These are phyloP conservation scores for Talinum fruticosum DNA, from an alignment of 148 eudicot genomes.

Conservation along the genomic window DNA sequence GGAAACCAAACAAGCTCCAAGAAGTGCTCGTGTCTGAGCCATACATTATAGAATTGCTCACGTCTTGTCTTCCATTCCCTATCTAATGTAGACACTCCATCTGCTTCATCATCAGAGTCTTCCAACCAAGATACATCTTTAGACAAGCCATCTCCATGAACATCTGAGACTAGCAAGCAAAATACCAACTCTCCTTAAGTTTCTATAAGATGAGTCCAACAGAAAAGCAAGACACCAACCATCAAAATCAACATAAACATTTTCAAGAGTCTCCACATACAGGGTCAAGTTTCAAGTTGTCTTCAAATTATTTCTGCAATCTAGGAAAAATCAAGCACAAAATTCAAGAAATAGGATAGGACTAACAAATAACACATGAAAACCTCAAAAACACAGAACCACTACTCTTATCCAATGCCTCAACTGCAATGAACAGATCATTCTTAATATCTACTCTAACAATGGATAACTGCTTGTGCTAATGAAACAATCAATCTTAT, in stretches of 20 bases:
- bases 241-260: not conserved
- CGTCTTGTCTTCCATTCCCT: conserved; percentile 81
- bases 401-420: no score
- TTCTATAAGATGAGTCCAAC: not conserved
- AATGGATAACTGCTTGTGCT: not conserved
- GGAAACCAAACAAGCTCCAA: not conserved
- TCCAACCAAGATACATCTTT: conserved; percentile 55
- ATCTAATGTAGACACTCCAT: conserved; percentile 48
- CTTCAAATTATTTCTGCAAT: not conserved
- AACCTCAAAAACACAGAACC: not conserved
- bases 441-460: not conserved
- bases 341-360: not conserved
- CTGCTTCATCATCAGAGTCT: conserved; percentile 43
- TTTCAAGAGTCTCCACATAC: not conserved
- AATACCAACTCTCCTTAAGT: not conserved
- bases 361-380: not conserved
- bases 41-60: conserved; percentile 71
- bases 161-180: conserved; percentile 27
- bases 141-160: conserved; percentile 26
- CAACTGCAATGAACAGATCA: not conserved
- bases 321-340: not conserved
- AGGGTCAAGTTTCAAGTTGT: not conserved
- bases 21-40: not conserved
- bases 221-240: not conserved
- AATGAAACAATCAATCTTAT: not conserved